Evolutionary conservation across 2,329 filamentous ascomycete genomes (phyloP).

Genomic region (Aspergillus floridensis): DNA sequence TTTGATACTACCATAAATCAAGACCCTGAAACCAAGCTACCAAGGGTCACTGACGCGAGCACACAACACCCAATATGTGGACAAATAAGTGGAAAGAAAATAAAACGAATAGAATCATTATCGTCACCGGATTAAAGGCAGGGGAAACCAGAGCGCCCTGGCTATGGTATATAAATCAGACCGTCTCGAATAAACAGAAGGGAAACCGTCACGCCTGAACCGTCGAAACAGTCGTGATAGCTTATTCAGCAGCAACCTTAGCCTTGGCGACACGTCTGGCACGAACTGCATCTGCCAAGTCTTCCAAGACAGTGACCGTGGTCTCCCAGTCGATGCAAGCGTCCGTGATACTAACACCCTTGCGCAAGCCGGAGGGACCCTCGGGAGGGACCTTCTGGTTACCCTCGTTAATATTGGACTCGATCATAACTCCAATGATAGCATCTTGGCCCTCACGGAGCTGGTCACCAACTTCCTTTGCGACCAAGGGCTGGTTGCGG

Average conservation of each 20-base stretch:
- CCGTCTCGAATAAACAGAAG: constrained; percentile 15
- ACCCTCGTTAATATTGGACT: constrained; percentile 92
- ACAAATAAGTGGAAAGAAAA: not conserved
- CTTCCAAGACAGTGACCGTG: constrained; percentile 76
- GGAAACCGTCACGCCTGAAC: not conserved
- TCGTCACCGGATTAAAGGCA: not conserved
- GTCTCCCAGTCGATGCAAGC: constrained; percentile 93
- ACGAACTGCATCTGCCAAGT: constrained; percentile 80
- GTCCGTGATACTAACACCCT: constrained; percentile 91
- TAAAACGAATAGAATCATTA: not conserved
- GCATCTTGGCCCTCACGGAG: constrained; percentile 80
- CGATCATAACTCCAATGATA: constrained; percentile 97
- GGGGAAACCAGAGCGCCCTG: constrained; percentile 9
- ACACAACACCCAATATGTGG: not conserved
- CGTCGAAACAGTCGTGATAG: not conserved
- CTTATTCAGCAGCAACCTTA: constrained; percentile 27
- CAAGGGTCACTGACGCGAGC: not conserved
- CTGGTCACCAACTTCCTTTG: constrained; percentile 77
- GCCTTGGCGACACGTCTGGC: constrained; percentile 59
- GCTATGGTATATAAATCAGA: constrained; percentile 23
- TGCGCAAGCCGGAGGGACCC: constrained; percentile 74
- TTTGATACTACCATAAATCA: not conserved
- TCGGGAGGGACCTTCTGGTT: constrained; percentile 85
- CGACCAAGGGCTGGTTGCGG: constrained; percentile 93
- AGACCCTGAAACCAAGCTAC: not conserved